Evolutionary conservation across 106 monocot genomes (phyloP).

Genomic region (Allium sativum): DNA sequence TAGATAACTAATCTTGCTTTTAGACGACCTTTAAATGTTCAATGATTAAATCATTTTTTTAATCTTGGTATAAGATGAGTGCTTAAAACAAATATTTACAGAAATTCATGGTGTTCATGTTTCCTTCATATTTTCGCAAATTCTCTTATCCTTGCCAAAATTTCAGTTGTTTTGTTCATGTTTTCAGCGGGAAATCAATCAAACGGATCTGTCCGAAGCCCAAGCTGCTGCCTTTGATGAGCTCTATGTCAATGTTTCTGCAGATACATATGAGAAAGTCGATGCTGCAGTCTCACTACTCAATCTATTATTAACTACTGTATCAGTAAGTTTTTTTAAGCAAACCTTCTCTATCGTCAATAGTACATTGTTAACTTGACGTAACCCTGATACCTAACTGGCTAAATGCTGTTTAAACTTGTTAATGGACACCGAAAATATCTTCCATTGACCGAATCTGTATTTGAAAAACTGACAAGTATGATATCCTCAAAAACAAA

Average conservation of each 20-base stretch:
- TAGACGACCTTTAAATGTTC: too few species aligned
- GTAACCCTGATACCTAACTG: too few species aligned
- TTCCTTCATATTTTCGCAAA: neutral
- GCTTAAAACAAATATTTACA: neutral
- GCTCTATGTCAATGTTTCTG: constrained; percentile 56
- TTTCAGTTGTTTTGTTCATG: neutral
- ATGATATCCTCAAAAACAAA: too few species aligned
- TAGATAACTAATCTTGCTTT: too few species aligned
- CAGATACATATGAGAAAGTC: constrained; percentile 86
- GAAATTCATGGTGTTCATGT: neutral
- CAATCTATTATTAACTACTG: constrained; percentile 65
- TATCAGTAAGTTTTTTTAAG: constrained; percentile 39
- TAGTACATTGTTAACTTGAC: too few species aligned
- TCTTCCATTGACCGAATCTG: too few species aligned
- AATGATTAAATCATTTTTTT: too few species aligned
- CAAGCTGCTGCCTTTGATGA: constrained; percentile 46
- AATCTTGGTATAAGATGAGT: too few species aligned
- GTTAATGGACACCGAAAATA: too few species aligned
- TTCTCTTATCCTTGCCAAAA: neutral
- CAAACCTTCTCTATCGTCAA: too few species aligned
- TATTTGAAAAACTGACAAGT: too few species aligned
- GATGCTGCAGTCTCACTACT: constrained; percentile 82
- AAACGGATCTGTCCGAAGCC: constrained; percentile 43
- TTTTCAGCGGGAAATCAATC: constrained; percentile 66
- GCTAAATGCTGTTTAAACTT: too few species aligned